A percentile compares a stretch with the other conserved stretches of the same genome.
phyloP scores from a whole-genome alignment of 2,329 filamentous ascomycete genomes.

The Pseudogymnoascus sp. region DNA sequence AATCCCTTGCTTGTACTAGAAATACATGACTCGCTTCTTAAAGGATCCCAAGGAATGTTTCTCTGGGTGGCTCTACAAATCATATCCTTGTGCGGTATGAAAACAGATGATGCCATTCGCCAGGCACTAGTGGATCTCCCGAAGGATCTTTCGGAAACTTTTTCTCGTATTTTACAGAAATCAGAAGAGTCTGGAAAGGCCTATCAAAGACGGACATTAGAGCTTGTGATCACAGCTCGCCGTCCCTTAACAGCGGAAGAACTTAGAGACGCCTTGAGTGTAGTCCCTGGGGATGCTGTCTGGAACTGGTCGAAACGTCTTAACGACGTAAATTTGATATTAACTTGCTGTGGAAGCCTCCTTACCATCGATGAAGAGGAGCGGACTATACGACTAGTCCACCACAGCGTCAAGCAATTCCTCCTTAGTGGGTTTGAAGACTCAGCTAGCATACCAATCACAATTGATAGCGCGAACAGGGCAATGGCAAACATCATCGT shows the following conservation, averaged over 20 bases:
- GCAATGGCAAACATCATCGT: slow-evolving; percentile 23
- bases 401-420: slow-evolving; percentile 33
- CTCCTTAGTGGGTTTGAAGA: slow-evolving; percentile 21
- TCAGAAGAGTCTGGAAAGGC: slow-evolving; percentile 14
- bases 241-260: slow-evolving; percentile 30
- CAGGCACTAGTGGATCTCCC: slow-evolving; percentile 29
- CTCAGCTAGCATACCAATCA: slow-evolving; percentile 14
- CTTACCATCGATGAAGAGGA: slow-evolving; percentile 32
- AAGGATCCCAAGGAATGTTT: slow-evolving; percentile 34
- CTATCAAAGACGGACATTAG: slow-evolving; percentile 26
- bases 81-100: slow-evolving; percentile 28
- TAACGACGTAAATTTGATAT: slow-evolving; percentile 22
- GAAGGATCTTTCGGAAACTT: slow-evolving; percentile 27
- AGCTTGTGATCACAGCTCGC: slow-evolving; percentile 27
- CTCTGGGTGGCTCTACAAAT: slow-evolving; percentile 34
- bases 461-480: slow-evolving; percentile 15
- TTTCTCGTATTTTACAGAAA: slow-evolving; percentile 27
- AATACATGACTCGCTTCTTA: slow-evolving; percentile 23
- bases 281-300: slow-evolving; percentile 26
- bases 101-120: slow-evolving; percentile 32
- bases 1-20: slow-evolving; percentile 24
- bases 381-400: slow-evolving; percentile 26
- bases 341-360: slow-evolving; percentile 31
- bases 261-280: slow-evolving; percentile 34
- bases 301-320: slow-evolving; percentile 23